These are phyloP conservation scores for Phoma sp. DNA, from an alignment of 2,329 filamentous ascomycete species.

Conservation along the genomic window DNA sequence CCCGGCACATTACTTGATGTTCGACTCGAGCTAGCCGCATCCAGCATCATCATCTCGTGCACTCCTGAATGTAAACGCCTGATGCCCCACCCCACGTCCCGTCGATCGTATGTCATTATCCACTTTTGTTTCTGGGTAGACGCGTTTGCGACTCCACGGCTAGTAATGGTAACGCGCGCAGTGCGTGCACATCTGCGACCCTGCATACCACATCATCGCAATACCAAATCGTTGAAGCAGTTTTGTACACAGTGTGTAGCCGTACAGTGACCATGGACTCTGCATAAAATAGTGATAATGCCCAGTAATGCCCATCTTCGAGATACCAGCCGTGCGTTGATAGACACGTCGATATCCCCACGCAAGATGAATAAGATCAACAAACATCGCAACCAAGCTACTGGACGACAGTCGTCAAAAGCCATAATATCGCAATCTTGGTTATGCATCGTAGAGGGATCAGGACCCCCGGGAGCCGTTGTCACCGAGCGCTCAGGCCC, in stretches of 20 bases:
- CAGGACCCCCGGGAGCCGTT: neutral
- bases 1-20: slow-evolving; percentile 1
- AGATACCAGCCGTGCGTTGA: neutral
- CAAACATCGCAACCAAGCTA: no score
- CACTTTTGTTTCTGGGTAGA: slow-evolving; percentile 6
- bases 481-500: neutral
- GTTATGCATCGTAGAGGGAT: neutral
- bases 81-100: slow-evolving; percentile 4
- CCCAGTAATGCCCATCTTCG: neutral
- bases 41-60: neutral
- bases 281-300: neutral
- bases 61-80: slow-evolving; percentile 9
- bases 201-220: neutral
- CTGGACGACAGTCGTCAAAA: neutral
- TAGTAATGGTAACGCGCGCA: neutral
- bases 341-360: neutral
- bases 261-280: neutral
- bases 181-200: neutral
- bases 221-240: neutral
- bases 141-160: neutral
- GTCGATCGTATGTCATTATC: slow-evolving; percentile 17
- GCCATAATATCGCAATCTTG: neutral
- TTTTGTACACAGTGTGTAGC: no score
- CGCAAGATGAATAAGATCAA: no score
- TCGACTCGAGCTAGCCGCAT: neutral